These are phyloP conservation scores for Senecio squalidus DNA, from an alignment of 140 eudicot genomes.

Conservation along the genomic window DNA sequence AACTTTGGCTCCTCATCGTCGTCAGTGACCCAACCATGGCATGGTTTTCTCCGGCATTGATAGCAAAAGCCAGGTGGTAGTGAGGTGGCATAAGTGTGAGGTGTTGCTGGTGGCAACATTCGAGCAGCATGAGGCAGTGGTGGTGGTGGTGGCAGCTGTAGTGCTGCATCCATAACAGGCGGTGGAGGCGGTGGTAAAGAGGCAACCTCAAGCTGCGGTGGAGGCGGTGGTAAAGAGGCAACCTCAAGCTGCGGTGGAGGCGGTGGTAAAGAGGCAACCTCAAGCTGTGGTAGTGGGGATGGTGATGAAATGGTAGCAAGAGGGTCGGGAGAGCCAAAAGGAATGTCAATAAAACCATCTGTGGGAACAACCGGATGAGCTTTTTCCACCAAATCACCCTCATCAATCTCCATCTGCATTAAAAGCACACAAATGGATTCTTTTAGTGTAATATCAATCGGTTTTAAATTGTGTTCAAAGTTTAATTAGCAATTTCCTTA, in stretches of 20 bases:
- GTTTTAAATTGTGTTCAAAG: background rate
- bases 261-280: background rate
- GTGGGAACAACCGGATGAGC: background rate
- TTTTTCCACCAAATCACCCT: background rate
- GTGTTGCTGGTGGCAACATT: no score
- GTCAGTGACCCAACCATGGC: slow-evolving; percentile 42
- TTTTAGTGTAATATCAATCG: background rate
- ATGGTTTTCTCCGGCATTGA: slow-evolving; percentile 21
- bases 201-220: background rate
- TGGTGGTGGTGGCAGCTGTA: background rate
- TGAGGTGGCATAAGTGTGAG: background rate
- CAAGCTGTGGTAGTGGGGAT: background rate
- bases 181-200: slow-evolving; percentile 1
- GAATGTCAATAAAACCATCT: slow-evolving; percentile 8
- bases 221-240: slow-evolving; percentile 8
- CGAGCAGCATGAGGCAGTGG: no score
- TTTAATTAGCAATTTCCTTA: background rate
- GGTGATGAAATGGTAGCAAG: background rate
- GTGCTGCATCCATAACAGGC: background rate
- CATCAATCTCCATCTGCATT: slow-evolving; percentile 3
- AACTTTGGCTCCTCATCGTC: slow-evolving; percentile 23
- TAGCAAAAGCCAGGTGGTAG: background rate
- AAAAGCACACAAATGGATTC: background rate
- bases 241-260: background rate
- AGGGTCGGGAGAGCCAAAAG: slow-evolving; percentile 7